These are phyloP conservation scores for Eucalyptus cloeziana DNA, from an alignment of 345 rosid species.

Conservation along the genomic window DNA sequence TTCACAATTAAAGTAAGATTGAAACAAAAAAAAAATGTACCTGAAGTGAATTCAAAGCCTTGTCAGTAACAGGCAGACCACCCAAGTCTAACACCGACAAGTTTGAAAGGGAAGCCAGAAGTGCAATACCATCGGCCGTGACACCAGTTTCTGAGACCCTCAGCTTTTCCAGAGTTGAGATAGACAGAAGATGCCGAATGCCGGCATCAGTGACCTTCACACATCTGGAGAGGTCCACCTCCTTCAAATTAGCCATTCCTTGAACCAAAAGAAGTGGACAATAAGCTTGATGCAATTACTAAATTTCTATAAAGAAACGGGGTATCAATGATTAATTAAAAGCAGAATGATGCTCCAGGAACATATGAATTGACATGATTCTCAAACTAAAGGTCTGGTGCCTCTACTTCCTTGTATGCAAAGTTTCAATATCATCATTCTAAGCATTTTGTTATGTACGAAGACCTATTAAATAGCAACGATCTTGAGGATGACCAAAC, in stretches of 20 bases:
- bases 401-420: not conserved
- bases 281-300: not conserved
- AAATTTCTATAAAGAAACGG: not conserved
- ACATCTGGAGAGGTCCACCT: slow-evolving; percentile 79
- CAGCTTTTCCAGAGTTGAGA: slow-evolving; percentile 48
- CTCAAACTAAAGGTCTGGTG: not conserved
- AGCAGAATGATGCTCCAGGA: not conserved
- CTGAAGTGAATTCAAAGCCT: slow-evolving; percentile 53
- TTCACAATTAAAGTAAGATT: not conserved
- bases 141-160: slow-evolving; percentile 54
- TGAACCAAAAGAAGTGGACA: not conserved
- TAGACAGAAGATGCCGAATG: slow-evolving; percentile 54
- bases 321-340: not conserved
- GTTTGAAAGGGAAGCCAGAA: slow-evolving; percentile 53
- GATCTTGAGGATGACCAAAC: not conserved
- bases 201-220: slow-evolving; percentile 64
- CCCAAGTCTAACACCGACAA: slow-evolving; percentile 64
- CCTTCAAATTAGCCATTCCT: slow-evolving; percentile 67
- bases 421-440: not conserved
- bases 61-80: slow-evolving; percentile 80
- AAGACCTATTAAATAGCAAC: not conserved
- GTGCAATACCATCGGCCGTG: slow-evolving; percentile 45
- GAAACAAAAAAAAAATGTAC: slow-evolving; percentile 9
- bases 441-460: not conserved
- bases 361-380: not conserved